Evolutionary conservation across 2,329 filamentous ascomycete genomes (phyloP), one percentile per base, ranked within the genome.

Genomic region (Periconia sp.): DNA sequence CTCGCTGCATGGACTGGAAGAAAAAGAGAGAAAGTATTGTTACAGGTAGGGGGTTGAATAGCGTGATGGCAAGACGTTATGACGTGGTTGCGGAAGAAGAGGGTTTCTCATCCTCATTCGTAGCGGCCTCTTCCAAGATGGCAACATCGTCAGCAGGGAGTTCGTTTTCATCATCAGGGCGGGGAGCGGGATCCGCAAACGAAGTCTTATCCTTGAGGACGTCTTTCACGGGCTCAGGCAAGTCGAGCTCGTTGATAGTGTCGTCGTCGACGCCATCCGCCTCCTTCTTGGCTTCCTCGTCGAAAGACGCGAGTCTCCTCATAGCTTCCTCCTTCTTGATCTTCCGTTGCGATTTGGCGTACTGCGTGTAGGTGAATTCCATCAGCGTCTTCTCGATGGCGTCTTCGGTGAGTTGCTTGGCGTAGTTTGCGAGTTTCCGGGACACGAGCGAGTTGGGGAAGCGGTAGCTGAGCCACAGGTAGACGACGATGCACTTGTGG

Each of bases 381-480:
- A 77, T 78, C 30, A 91, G 77, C 14, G 82, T 82, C 9, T 80
- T 74, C 58, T 88, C 82, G 66, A 97, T 92, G 69, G 84, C 86
- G 48, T 85, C 80, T 75, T 97, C 92, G 1, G 92, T 86, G 47
- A 95, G 71, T 7, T 76, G 74, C 68, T 96, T 96, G 46, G 91
- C 85, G 68, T 96, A 86, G 59, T 90, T 88, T 0, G 91, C 92
- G 42, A 96, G 79, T 0, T 79, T 79, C 63, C 93, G 85, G 59
- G 87, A 90, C 6, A 79, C 82, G 72, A 97, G 96, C 47, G 95
- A 81, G 46, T 90, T 90, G 3, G 85, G 81, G 72, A 93, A 96
- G 7, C 93, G 87, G 74, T 93, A 97, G 63, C 90, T 93, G 15
- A 99, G 80, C 94, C 94, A 99, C 1, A 96, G 81, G 69, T 97